A percentile compares a stretch with the other conserved stretches of the same genome.
Evolutionary conservation across 148 eudicot genomes (phyloP).

Genomic region (Gaultheria prostrata): DNA sequence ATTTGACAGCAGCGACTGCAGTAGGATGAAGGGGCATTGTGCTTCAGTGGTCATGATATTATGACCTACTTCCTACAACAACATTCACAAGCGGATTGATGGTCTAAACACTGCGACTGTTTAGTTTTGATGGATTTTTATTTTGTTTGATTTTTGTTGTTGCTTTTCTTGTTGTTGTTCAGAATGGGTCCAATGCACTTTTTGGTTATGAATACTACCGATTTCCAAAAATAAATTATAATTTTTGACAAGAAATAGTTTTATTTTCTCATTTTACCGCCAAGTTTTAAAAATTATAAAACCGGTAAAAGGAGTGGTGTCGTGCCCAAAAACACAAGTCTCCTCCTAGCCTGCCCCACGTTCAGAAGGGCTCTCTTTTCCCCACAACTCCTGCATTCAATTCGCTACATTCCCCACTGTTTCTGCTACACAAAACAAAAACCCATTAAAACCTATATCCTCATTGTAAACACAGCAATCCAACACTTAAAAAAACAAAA

Average conservation of each 20-base stretch:
- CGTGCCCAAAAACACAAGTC: conserved; percentile 19
- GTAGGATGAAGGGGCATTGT: too few species aligned
- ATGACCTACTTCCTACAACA: too few species aligned
- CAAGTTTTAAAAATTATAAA: not conserved
- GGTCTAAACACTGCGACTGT: too few species aligned
- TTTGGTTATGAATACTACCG: too few species aligned
- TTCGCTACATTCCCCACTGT: conserved; percentile 17
- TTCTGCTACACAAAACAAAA: conserved; percentile 8
- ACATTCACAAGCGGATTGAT: too few species aligned
- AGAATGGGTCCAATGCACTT: too few species aligned
- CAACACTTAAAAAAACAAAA: not conserved
- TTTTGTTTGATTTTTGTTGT: too few species aligned
- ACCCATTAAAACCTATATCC: conserved; percentile 17
- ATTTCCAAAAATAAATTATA: too few species aligned
- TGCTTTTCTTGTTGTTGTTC: too few species aligned
- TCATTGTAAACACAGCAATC: not conserved
- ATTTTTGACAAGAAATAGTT: not conserved
- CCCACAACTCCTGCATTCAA: conserved; percentile 29
- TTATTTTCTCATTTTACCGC: not conserved
- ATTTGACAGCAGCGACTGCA: too few species aligned
- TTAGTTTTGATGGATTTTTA: too few species aligned
- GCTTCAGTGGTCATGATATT: too few species aligned
- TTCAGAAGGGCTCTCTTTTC: conserved; percentile 31
- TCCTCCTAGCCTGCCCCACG: conserved; percentile 19
- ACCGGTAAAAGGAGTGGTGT: conserved; percentile 5